phyloP scores from a whole-genome alignment of 768 basidiomycete species.

The Phylloporus sp. region DNA sequence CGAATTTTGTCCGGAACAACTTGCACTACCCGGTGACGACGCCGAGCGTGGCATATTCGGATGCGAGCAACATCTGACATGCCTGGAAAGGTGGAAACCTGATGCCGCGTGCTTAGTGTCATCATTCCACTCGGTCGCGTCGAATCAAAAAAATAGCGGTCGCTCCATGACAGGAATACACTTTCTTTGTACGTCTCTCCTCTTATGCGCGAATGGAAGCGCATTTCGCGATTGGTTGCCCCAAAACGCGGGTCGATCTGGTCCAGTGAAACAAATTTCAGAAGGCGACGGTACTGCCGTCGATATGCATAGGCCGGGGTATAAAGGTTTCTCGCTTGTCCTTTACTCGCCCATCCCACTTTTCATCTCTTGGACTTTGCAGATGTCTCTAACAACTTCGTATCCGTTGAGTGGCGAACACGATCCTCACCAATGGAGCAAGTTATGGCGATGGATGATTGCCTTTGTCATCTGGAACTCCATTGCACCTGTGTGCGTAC shows the following conservation, averaged over 20 bases:
- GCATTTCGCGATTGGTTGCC: conserved; percentile 21
- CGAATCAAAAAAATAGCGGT: conserved; percentile 17
- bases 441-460: conserved; percentile 25
- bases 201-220: background rate
- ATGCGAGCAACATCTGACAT: background rate
- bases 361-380: background rate
- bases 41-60: background rate
- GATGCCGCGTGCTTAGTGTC: background rate
- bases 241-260: background rate
- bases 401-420: conserved; percentile 16
- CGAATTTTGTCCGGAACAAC: background rate
- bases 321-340: conserved; percentile 12
- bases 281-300: background rate
- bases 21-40: conserved; percentile 1
- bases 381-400: conserved; percentile 21
- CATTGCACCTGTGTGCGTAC: conserved; percentile 28
- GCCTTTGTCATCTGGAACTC: conserved; percentile 26
- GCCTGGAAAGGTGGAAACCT: conserved; percentile 1
- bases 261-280: background rate
- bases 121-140: background rate
- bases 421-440: conserved; percentile 27
- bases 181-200: background rate
- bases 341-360: background rate
- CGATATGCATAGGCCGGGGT: background rate
- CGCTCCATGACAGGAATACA: background rate